These are phyloP conservation scores for Mortierella polycephala DNA, from an alignment of 371 early-diverging fungal genomes.

Conservation along the genomic window DNA sequence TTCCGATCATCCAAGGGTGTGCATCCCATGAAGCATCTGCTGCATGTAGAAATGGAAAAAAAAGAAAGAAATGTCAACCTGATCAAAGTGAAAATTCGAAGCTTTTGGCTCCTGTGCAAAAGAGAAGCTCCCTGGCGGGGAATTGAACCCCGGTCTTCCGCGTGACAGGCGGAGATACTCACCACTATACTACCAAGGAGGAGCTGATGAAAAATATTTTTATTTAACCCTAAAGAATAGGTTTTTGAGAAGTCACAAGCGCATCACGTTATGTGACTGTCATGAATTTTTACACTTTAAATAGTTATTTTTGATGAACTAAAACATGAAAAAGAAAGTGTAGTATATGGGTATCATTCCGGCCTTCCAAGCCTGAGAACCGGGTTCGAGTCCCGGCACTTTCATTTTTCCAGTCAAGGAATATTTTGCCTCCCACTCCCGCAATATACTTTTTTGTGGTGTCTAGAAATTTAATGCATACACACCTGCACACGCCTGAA, in stretches of 20 bases:
- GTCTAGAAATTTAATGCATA: too few species aligned
- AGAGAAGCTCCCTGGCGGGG: conserved; percentile 5
- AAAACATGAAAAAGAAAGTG: conserved; percentile 1
- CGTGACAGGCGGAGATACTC: conserved; percentile 22
- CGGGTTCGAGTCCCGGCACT: conserved; percentile 43
- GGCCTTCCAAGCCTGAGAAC: conserved; percentile 44
- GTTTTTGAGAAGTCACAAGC: too few species aligned
- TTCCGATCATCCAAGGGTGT: too few species aligned
- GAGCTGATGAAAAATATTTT: not conserved
- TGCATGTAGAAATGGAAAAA: not conserved
- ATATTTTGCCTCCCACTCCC: too few species aligned
- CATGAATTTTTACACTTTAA: not conserved
- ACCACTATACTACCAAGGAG: conserved; percentile 15
- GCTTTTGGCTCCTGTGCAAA: too few species aligned
- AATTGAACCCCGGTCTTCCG: conserved; percentile 2
- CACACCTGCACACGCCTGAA: too few species aligned
- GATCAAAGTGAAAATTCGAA: too few species aligned
- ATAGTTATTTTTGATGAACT: too few species aligned
- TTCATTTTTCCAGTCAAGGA: conserved; percentile 11
- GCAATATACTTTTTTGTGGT: too few species aligned
- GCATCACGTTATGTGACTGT: too few species aligned
- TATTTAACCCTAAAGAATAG: too few species aligned
- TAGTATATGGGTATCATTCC: conserved; percentile 32
- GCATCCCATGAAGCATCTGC: too few species aligned
- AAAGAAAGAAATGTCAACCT: not conserved